A percentile compares a stretch with the other conserved stretches of the same genome.
These are phyloP conservation scores for Phanerodontia chrysosporium DNA, from an alignment of 768 basidiomycete species.

Conservation along the genomic window DNA sequence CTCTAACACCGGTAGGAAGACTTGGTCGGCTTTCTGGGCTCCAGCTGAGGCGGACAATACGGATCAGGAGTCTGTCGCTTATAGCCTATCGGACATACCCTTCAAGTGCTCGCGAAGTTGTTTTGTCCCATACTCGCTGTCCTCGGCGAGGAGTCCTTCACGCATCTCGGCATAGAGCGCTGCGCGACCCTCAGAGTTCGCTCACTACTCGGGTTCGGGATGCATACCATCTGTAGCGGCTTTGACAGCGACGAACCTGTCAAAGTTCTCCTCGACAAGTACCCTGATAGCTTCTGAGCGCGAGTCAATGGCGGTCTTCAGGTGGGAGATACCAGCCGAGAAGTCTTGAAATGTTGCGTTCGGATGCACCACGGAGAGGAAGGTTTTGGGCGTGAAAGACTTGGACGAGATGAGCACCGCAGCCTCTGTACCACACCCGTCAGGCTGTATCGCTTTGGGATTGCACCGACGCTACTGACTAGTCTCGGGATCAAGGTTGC, in stretches of 20 bases:
- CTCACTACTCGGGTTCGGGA: background rate
- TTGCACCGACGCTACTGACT: constrained; percentile 45
- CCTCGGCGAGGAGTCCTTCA: constrained; percentile 73
- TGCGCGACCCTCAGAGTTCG: constrained; percentile 27
- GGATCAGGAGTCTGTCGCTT: background rate
- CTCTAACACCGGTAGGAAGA: constrained; percentile 93
- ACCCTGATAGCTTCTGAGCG: constrained; percentile 93
- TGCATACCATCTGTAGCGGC: constrained; percentile 86
- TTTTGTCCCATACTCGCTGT: constrained; percentile 78
- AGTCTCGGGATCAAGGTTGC: constrained; percentile 71
- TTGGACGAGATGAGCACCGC: constrained; percentile 86
- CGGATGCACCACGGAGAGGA: constrained; percentile 87
- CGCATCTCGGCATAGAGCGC: constrained; percentile 92
- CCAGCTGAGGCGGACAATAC: constrained; percentile 50
- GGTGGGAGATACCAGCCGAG: constrained; percentile 65
- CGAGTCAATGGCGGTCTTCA: constrained; percentile 79
- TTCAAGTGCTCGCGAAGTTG: constrained; percentile 83
- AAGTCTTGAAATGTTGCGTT: constrained; percentile 94
- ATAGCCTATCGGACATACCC: constrained; percentile 44
- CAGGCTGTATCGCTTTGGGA: background rate
- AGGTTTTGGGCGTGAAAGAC: constrained; percentile 92
- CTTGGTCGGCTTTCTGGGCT: constrained; percentile 90
- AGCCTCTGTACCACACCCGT: constrained; percentile 47
- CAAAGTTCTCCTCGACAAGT: constrained; percentile 96
- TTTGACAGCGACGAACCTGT: constrained; percentile 96